phyloP scores from a whole-genome alignment of 2,329 filamentous ascomycete genomes.

The Aspergillus sp. region DNA sequence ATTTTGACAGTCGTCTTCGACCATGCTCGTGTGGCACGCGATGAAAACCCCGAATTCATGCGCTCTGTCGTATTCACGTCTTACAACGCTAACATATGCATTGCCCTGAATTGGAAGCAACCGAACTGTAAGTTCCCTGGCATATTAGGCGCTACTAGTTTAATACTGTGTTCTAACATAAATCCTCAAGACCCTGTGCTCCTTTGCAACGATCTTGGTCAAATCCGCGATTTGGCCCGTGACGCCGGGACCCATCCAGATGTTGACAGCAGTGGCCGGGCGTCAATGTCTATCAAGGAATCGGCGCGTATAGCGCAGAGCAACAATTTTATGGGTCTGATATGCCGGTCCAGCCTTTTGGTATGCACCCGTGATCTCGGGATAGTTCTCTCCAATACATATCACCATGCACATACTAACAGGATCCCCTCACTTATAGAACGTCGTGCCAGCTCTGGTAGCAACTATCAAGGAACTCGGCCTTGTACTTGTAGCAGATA shows the following conservation, averaged over 20 bases:
- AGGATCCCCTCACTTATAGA: slow-evolving; percentile 50
- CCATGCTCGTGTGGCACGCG: slow-evolving; percentile 71
- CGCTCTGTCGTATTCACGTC: slow-evolving; percentile 92
- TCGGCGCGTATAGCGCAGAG: slow-evolving; percentile 87
- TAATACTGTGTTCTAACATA: slow-evolving; percentile 1
- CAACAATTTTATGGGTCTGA: slow-evolving; percentile 97
- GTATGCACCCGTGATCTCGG: slow-evolving; percentile 52
- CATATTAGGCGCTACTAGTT: too few species aligned
- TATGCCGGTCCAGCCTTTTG: slow-evolving; percentile 83
- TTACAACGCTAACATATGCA: slow-evolving; percentile 86
- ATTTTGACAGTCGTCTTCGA: slow-evolving; percentile 86
- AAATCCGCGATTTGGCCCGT: slow-evolving; percentile 41
- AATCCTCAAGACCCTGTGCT: slow-evolving; percentile 71
- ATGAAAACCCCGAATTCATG: slow-evolving; percentile 68
- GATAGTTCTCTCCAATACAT: slow-evolving; percentile 1
- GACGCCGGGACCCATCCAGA: slow-evolving; percentile 41
- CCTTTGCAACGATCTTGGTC: slow-evolving; percentile 86
- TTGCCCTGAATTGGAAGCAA: slow-evolving; percentile 97
- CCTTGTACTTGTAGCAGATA: slow-evolving; percentile 86
- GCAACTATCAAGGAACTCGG: slow-evolving; percentile 94
- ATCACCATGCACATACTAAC: neutral
- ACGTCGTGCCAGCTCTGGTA: slow-evolving; percentile 87
- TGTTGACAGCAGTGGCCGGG: slow-evolving; percentile 63
- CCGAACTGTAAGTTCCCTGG: slow-evolving; percentile 70
- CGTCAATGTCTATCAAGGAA: slow-evolving; percentile 87